Evolutionary conservation across 192 early-diverging fungal species (phyloP).

Genomic region (Linnemannia exigua): DNA sequence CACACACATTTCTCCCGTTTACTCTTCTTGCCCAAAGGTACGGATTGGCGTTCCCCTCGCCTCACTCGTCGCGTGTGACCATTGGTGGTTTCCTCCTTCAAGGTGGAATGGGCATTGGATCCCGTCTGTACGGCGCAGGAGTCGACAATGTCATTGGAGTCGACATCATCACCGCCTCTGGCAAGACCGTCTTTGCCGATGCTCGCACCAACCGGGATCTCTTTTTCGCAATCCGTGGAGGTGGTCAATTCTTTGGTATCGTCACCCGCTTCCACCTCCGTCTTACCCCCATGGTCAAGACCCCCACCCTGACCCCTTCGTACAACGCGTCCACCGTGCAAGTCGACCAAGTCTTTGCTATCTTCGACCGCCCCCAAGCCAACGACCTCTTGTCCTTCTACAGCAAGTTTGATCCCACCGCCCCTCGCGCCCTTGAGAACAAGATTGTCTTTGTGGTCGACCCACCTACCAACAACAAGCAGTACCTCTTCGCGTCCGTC

Average conservation of each 20-base stretch:
- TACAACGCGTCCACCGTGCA: constrained; percentile 38
- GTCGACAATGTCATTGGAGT: constrained; percentile 56
- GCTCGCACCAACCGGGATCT: constrained; percentile 46
- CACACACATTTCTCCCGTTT: neutral
- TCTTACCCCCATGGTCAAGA: constrained; percentile 49
- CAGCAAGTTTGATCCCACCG: constrained; percentile 47
- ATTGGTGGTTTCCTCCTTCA: constrained; percentile 54
- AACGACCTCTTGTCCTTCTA: constrained; percentile 38
- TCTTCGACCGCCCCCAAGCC: constrained; percentile 54
- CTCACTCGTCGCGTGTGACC: constrained; percentile 43
- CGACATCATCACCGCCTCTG: constrained; percentile 40
- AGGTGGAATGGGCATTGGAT: constrained; percentile 55
- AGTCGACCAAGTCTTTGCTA: constrained; percentile 56
- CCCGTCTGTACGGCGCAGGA: constrained; percentile 43
- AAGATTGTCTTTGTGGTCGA: constrained; percentile 52
- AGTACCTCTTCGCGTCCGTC: constrained; percentile 54
- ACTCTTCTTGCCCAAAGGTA: neutral
- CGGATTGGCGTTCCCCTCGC: constrained; percentile 50
- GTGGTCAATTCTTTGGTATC: constrained; percentile 57
- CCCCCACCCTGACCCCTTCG: constrained; percentile 41
- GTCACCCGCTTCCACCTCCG: constrained; percentile 52
- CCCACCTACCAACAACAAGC: constrained; percentile 35
- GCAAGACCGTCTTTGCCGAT: constrained; percentile 43
- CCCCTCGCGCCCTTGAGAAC: constrained; percentile 54
- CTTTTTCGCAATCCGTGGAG: constrained; percentile 51